Evolutionary conservation across 208 protist genomes (phyloP).

Genomic region (Trypanosoma conorhini): DNA sequence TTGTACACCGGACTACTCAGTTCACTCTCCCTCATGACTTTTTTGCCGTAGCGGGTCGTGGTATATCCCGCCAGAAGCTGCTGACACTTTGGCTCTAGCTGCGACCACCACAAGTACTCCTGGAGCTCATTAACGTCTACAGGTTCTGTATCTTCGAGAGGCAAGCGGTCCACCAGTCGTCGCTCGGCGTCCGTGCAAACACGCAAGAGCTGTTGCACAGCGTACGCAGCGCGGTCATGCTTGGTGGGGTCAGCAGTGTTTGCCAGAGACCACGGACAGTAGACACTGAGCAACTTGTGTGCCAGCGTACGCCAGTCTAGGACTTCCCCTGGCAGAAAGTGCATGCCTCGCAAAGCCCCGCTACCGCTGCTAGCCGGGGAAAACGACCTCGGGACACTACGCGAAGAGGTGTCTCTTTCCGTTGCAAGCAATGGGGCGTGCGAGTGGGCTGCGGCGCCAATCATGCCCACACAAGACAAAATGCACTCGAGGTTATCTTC

Average conservation of each 20-base stretch:
- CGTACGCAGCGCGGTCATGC: constrained; percentile 85
- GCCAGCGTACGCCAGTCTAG: constrained; percentile 72
- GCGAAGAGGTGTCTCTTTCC: not conserved
- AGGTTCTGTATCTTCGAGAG: constrained; percentile 46
- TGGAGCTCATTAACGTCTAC: constrained; percentile 73
- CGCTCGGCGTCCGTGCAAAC: constrained; percentile 64
- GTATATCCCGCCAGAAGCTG: constrained; percentile 76
- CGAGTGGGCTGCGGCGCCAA: constrained; percentile 58
- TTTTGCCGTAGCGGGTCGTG: constrained; percentile 65
- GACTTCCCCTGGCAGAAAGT: constrained; percentile 29
- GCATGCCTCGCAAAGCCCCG: not conserved
- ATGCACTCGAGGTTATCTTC: constrained; percentile 53
- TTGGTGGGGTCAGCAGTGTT: constrained; percentile 77
- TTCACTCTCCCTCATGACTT: constrained; percentile 43
- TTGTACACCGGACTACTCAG: constrained; percentile 62
- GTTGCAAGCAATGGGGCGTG: not conserved
- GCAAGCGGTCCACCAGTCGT: constrained; percentile 25
- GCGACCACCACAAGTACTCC: constrained; percentile 78
- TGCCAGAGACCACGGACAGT: constrained; percentile 71
- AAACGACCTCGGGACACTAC: not conserved
- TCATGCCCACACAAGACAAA: constrained; percentile 72
- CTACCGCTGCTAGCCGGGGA: not conserved
- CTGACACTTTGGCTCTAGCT: constrained; percentile 48
- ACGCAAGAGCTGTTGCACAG: constrained; percentile 82
- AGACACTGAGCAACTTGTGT: constrained; percentile 58